phyloP scores from a whole-genome alignment of 192 early-diverging fungal species.

The Coemansia asiatica region DNA sequence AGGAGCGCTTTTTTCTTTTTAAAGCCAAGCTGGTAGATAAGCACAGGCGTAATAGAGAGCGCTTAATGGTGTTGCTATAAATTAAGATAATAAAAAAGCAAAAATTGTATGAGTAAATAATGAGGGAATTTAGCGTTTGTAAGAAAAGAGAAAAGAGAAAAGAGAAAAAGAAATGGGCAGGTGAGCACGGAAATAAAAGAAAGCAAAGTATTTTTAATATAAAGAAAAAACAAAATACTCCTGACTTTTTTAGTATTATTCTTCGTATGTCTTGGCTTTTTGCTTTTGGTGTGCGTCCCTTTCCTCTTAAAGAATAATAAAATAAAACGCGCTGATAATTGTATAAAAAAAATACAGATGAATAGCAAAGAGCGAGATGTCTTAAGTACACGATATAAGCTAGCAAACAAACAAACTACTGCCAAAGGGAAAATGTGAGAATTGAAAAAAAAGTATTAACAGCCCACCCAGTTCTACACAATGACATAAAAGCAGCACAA shows the following conservation, averaged over 20 bases:
- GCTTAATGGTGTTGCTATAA: neutral
- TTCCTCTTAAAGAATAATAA: neutral
- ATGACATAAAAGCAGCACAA: too few relatives aligned
- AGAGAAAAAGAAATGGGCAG: neutral
- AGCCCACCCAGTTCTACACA: too few relatives aligned
- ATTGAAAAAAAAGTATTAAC: too few relatives aligned
- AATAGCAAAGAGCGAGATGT: neutral
- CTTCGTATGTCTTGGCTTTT: neutral
- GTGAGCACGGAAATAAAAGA: conserved; percentile 1
- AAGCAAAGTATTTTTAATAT: neutral
- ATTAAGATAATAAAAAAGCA: neutral
- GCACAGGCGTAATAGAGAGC: conserved; percentile 1
- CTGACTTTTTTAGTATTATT: neutral
- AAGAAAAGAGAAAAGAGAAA: neutral
- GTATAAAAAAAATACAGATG: neutral
- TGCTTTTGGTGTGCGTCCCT: neutral
- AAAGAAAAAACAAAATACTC: neutral
- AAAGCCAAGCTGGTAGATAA: neutral
- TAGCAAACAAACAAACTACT: conserved; percentile 1
- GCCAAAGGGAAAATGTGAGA: too few relatives aligned
- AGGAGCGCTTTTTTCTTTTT: neutral
- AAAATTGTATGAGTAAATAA: neutral
- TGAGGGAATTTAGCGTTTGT: neutral
- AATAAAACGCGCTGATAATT: neutral
- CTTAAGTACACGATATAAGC: neutral